Conservation (phyloP, 2,329 filamentous ascomycete species). For the Proliferodiscus dingleyae region DNA sequence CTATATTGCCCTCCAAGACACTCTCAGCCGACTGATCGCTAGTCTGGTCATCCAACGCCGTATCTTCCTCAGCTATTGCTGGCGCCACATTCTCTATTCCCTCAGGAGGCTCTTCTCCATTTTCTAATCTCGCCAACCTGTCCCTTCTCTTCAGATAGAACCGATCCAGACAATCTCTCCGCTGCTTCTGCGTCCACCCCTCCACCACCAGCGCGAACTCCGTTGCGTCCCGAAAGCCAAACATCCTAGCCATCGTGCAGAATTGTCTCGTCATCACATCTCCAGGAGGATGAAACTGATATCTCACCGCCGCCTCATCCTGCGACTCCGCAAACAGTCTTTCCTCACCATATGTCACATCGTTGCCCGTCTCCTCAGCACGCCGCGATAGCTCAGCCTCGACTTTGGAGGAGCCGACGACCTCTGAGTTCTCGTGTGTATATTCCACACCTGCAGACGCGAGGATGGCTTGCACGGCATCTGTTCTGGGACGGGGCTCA, state of each 20-base stretch:
- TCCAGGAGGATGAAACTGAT: constrained; percentile 56
- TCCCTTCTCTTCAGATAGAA: constrained; percentile 66
- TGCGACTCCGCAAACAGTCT: constrained; percentile 53
- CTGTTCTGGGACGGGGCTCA: constrained; percentile 40
- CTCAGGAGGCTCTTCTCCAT: constrained; percentile 4
- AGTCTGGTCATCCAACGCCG: constrained; percentile 17
- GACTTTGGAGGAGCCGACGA: constrained; percentile 87
- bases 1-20: background rate
- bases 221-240: constrained; percentile 69
- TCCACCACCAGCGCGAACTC: constrained; percentile 91
- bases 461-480: constrained; percentile 85
- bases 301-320: constrained; percentile 24
- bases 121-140: constrained; percentile 16
- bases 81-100: background rate
- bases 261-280: constrained; percentile 78
- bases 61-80: background rate
- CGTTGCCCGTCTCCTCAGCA: constrained; percentile 44
- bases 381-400: constrained; percentile 77
- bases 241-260: constrained; percentile 78
- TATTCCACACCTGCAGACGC: constrained; percentile 86
- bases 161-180: constrained; percentile 69
- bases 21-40: background rate
- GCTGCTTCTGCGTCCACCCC: constrained; percentile 78
- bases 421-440: constrained; percentile 93
- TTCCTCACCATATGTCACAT: constrained; percentile 45